Percentiles rank a stretch among this genome's conserved stretches.
Evolutionary conservation across 495 filamentous ascomycete species (phyloP).

Genomic region (Lasiosphaeris hirsuta): DNA sequence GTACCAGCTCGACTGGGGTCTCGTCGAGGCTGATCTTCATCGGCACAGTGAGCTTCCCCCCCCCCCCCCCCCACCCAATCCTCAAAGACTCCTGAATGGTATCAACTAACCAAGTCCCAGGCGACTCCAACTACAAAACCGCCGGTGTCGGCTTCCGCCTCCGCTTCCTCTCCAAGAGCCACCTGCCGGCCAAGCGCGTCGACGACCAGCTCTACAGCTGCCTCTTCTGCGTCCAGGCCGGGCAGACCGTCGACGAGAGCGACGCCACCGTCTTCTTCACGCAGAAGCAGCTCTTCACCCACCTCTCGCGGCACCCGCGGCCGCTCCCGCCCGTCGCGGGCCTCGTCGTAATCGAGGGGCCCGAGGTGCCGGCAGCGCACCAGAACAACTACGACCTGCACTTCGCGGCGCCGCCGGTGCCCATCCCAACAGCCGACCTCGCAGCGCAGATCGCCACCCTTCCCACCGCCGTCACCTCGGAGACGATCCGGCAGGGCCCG

Average conservation of each 20-base stretch:
- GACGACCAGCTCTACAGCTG: conserved; percentile 41
- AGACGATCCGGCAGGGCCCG: conserved; percentile 28
- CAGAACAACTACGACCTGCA: conserved; percentile 46
- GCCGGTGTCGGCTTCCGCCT: conserved; percentile 36
- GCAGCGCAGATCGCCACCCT: conserved; percentile 28
- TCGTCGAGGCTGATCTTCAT: conserved; percentile 37
- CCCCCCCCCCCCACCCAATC: no score
- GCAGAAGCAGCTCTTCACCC: conserved; percentile 36
- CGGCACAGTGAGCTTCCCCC: not conserved
- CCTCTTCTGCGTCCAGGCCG: conserved; percentile 40
- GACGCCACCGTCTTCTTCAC: conserved; percentile 44
- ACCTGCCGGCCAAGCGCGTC: conserved; percentile 32
- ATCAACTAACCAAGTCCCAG: conserved; percentile 6
- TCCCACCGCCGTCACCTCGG: conserved; percentile 35
- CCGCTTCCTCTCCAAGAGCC: conserved; percentile 42
- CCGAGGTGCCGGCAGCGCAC: conserved; percentile 14
- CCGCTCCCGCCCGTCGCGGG: conserved; percentile 40
- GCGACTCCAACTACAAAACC: conserved; percentile 33
- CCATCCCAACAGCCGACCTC: conserved; percentile 28
- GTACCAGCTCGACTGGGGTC: conserved; percentile 38
- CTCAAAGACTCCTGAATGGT: no score
- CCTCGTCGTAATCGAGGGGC: conserved; percentile 35
- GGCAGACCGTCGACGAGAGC: conserved; percentile 33
- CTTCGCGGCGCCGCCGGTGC: conserved; percentile 33
- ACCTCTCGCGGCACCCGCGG: conserved; percentile 40